A percentile compares a stretch with the other conserved stretches of the same genome.
Evolutionary conservation across 768 basidiomycete species (phyloP).

Genomic region (Tulasnella sp.): DNA sequence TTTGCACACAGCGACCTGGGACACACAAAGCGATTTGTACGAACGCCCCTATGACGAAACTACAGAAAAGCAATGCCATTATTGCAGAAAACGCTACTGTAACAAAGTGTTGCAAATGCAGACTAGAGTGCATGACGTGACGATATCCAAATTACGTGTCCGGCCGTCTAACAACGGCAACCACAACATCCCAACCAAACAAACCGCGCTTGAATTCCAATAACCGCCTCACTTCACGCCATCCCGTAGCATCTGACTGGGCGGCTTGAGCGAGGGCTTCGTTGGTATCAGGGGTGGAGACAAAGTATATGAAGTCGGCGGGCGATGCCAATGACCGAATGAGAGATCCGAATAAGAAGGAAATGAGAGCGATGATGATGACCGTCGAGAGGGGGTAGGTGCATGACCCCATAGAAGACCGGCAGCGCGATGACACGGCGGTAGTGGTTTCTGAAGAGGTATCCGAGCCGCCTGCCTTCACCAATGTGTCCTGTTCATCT

Average conservation of each 20-base stretch:
- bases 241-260: conserved; percentile 38
- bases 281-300: conserved; percentile 27
- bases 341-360: conserved; percentile 84
- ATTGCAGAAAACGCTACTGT: no score
- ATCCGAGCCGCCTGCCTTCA: not conserved
- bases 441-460: conserved; percentile 6
- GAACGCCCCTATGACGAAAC: no score
- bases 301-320: conserved; percentile 77
- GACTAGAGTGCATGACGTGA: no score
- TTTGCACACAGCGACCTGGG: no score
- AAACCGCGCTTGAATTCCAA: conserved; percentile 69
- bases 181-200: conserved; percentile 79
- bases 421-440: not conserved
- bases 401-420: not conserved
- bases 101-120: no score
- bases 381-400: conserved; percentile 42
- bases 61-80: no score
- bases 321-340: conserved; percentile 79
- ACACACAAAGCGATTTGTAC: no score
- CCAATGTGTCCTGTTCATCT: conserved; percentile 1
- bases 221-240: conserved; percentile 76
- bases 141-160: not conserved
- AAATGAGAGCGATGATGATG: conserved; percentile 68
- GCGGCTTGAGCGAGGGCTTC: conserved; percentile 29
- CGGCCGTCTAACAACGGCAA: conserved; percentile 65